These are phyloP conservation scores for Plectranthus barbatus DNA, from an alignment of 257 asterid species.

Conservation along the genomic window DNA sequence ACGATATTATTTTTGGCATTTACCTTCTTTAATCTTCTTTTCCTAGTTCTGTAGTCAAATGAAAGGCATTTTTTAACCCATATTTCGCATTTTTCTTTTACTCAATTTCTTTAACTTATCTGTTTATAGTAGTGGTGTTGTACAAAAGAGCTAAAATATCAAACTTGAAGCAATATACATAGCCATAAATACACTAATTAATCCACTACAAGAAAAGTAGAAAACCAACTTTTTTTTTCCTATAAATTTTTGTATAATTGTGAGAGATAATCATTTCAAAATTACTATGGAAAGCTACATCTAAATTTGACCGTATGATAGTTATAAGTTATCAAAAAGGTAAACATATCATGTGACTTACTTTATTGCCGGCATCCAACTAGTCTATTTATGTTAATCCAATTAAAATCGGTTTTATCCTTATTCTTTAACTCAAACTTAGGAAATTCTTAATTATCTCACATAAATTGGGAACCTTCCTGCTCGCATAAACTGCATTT, in stretches of 20 bases:
- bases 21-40: neutral
- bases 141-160: neutral
- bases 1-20: neutral
- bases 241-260: neutral
- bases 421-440: no score
- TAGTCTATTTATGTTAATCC: neutral
- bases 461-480: neutral
- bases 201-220: neutral
- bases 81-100: neutral
- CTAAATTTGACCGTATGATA: neutral
- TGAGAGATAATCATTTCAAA: neutral
- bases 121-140: neutral
- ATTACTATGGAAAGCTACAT: neutral
- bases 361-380: neutral
- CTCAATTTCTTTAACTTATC: no score
- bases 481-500: neutral
- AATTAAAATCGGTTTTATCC: neutral
- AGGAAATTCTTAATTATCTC: no score
- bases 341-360: neutral
- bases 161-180: neutral
- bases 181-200: neutral
- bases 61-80: neutral
- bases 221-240: neutral
- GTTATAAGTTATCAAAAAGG: conserved; percentile 3
- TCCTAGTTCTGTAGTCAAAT: neutral